A percentile compares a stretch with the other conserved stretches of the same genome.
These are phyloP conservation scores for Sungouiella blattae DNA, from an alignment of 805 yeast genomes.

Conservation along the genomic window DNA sequence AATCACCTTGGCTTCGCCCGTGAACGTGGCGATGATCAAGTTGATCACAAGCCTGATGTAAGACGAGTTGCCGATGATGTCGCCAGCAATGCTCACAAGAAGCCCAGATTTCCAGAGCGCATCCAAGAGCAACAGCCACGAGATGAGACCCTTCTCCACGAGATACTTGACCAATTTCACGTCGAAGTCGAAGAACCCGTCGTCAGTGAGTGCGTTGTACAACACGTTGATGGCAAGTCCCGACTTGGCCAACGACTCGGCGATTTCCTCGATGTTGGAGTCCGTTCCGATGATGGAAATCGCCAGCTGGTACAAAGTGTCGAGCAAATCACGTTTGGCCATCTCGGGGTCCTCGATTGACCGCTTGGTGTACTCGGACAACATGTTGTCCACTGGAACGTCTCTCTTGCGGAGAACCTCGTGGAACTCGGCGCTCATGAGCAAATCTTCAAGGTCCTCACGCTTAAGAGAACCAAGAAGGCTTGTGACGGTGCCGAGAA, in stretches of 20 bases:
- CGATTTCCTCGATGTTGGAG: constrained; percentile 16
- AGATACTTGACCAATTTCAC: constrained; percentile 16
- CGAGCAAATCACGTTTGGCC: constrained; percentile 10
- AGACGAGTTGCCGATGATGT: constrained; percentile 9
- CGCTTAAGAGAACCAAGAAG: too few species aligned
- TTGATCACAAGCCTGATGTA: constrained; percentile 11
- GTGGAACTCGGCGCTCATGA: constrained; percentile 7
- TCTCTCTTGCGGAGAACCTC: constrained; percentile 7
- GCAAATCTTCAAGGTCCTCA: constrained; percentile 8
- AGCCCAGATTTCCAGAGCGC: constrained; percentile 15
- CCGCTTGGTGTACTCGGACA: constrained; percentile 2
- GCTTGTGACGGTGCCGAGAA: background rate
- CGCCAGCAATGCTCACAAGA: constrained; percentile 8
- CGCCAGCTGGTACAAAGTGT: constrained; percentile 9
- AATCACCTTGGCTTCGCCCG: constrained; percentile 10
- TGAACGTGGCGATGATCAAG: constrained; percentile 11
- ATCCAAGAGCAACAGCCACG: constrained; percentile 7
- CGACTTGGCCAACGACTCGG: constrained; percentile 20
- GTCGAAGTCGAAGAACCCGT: constrained; percentile 16
- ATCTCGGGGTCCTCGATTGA: background rate
- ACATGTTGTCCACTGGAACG: too few species aligned
- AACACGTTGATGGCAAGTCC: constrained; percentile 21
- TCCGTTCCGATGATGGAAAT: constrained; percentile 17
- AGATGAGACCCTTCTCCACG: constrained; percentile 10
- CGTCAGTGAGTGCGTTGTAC: constrained; percentile 14